Evolutionary conservation across 495 filamentous ascomycete genomes (phyloP).

Genomic region (Stereocaulon alpinum): DNA sequence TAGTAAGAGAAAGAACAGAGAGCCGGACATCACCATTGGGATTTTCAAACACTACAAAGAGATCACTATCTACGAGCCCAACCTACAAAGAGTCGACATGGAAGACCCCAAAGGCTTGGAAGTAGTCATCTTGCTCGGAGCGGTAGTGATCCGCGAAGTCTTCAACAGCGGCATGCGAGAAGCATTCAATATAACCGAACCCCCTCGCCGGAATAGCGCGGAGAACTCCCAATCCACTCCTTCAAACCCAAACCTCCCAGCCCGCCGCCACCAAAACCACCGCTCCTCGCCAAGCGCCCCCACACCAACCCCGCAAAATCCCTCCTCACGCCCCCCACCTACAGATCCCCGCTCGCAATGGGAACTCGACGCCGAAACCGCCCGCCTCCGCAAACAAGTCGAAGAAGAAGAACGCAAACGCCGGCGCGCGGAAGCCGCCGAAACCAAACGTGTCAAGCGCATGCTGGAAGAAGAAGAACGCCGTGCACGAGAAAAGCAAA

Average conservation of each 20-base stretch:
- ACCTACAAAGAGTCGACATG: conserved; percentile 78
- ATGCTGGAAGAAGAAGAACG: conserved; percentile 73
- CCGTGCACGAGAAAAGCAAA: conserved; percentile 51
- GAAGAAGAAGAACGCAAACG: conserved; percentile 46
- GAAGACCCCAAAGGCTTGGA: conserved; percentile 94
- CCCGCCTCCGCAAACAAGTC: conserved; percentile 47
- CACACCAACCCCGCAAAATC: conserved; percentile 21
- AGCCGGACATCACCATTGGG: conserved; percentile 88
- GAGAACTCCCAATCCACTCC: conserved; percentile 18
- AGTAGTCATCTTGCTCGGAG: conserved; percentile 70
- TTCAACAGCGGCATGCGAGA: conserved; percentile 60
- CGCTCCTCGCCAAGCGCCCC: conserved; percentile 8
- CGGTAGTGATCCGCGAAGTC: conserved; percentile 78
- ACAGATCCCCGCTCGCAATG: conserved; percentile 45
- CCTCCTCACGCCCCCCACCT: conserved; percentile 23
- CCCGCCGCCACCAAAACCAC: conserved; percentile 12
- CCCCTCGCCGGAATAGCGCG: conserved; percentile 21
- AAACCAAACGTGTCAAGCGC: conserved; percentile 59
- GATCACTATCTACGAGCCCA: conserved; percentile 85
- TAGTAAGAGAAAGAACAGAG: conserved; percentile 61
- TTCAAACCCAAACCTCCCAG: conserved; percentile 13
- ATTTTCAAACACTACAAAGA: conserved; percentile 60
- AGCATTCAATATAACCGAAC: conserved; percentile 65
- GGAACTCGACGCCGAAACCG: conserved; percentile 54
- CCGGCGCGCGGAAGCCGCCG: conserved; percentile 44